Percentiles rank a stretch among this genome's conserved stretches.
These are phyloP conservation scores for Xerocomus potaroensis DNA, from an alignment of 768 basidiomycete species.

Conservation along the genomic window DNA sequence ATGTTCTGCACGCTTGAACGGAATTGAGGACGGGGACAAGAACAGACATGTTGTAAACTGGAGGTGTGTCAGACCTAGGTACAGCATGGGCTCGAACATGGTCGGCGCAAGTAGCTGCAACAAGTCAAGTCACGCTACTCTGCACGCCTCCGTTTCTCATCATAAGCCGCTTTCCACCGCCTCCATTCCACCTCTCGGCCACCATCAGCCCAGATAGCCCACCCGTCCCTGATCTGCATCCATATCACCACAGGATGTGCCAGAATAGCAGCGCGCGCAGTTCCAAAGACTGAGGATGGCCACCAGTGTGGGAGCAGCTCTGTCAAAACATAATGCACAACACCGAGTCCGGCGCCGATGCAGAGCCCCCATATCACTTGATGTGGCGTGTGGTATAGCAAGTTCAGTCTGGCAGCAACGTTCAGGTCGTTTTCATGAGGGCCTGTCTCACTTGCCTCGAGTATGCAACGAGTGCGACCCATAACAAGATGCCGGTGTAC, in stretches of 20 bases:
- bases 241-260: conserved; percentile 55
- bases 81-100: conserved; percentile 7
- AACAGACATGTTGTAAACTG: conserved; percentile 22
- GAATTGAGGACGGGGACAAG: conserved; percentile 52
- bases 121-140: too few relatives aligned
- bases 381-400: conserved; percentile 68
- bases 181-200: conserved; percentile 70
- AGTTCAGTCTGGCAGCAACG: conserved; percentile 45
- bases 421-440: background rate
- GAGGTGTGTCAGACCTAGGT: too few relatives aligned
- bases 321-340: conserved; percentile 47
- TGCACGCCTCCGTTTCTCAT: conserved; percentile 35
- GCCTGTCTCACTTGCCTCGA: conserved; percentile 58
- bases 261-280: conserved; percentile 45
- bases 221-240: conserved; percentile 75
- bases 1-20: conserved; percentile 59
- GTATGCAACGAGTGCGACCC: conserved; percentile 69
- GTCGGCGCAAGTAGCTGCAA: too few relatives aligned
- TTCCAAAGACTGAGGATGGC: conserved; percentile 54
- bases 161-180: conserved; percentile 60
- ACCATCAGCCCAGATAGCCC: conserved; percentile 78
- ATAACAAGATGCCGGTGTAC: conserved; percentile 47
- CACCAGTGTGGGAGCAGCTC: conserved; percentile 54
- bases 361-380: conserved; percentile 74
- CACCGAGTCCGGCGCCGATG: conserved; percentile 57